A percentile compares a stretch with the other conserved stretches of the same genome.
These are phyloP conservation scores for Mycena amicta DNA, from an alignment of 768 basidiomycete genomes.

Conservation along the genomic window DNA sequence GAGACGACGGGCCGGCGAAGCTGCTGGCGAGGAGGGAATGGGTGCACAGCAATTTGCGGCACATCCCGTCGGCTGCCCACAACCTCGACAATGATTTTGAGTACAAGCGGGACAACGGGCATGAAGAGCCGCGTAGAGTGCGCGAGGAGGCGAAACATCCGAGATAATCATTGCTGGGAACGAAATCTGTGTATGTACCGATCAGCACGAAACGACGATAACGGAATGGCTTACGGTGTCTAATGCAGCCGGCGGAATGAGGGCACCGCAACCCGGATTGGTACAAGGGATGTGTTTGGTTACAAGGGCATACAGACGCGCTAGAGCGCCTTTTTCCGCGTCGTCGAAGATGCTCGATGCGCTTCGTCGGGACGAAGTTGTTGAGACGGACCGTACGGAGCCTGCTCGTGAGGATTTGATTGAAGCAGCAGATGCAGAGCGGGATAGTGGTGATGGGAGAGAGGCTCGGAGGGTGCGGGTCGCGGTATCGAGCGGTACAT, in stretches of 20 bases:
- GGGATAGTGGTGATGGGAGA: constrained; percentile 6
- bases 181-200: background rate
- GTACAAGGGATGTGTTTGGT: constrained; percentile 6
- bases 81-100: constrained; percentile 14
- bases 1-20: background rate
- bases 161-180: background rate
- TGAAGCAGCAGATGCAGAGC: constrained; percentile 1
- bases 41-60: background rate
- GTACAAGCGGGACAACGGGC: constrained; percentile 16
- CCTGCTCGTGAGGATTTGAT: constrained; percentile 2
- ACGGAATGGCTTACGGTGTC: background rate
- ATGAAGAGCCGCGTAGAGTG: constrained; percentile 12
- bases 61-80: constrained; percentile 5
- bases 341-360: background rate
- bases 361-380: background rate
- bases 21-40: background rate
- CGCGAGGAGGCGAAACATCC: background rate
- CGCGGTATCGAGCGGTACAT: constrained; percentile 11
- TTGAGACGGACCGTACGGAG: constrained; percentile 2
- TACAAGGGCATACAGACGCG: constrained; percentile 4
- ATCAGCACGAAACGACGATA: background rate
- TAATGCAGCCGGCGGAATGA: constrained; percentile 1
- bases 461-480: constrained; percentile 13
- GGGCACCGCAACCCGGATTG: constrained; percentile 4
- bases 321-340: background rate